phyloP scores from a whole-genome alignment of 495 filamentous ascomycete genomes.

The Penicillium coprophilum region DNA sequence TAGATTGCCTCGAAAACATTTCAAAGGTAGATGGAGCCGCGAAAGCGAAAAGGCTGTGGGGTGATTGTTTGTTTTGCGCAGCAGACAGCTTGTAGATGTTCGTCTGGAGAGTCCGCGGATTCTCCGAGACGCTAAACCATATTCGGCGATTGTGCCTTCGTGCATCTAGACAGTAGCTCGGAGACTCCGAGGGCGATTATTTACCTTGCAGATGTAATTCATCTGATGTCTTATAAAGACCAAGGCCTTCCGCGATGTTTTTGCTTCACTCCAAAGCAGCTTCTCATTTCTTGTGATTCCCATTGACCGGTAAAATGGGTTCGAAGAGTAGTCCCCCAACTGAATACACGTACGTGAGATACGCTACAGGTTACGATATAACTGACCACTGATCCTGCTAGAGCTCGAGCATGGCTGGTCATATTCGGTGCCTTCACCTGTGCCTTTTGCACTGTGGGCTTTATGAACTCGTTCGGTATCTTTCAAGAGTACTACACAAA shows the following conservation, averaged over 20 bases:
- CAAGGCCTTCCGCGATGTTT: not conserved
- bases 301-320: not conserved
- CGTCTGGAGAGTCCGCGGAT: constrained; percentile 30
- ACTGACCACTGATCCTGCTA: constrained; percentile 8
- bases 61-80: not conserved
- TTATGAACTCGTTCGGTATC: constrained; percentile 62
- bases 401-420: constrained; percentile 25
- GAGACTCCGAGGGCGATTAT: not conserved
- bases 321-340: not conserved
- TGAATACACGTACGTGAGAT: constrained; percentile 30
- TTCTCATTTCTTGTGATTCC: not conserved
- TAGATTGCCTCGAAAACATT: not conserved
- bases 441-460: constrained; percentile 57
- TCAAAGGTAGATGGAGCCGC: not conserved
- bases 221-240: not conserved
- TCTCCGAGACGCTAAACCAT: constrained; percentile 19
- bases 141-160: not conserved
- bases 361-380: not conserved
- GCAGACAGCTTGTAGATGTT: not conserved
- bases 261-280: not conserved
- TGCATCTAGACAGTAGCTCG: not conserved
- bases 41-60: not conserved
- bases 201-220: not conserved
- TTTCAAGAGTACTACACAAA: constrained; percentile 62
- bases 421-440: constrained; percentile 31